Evolutionary conservation across 306 rosid genomes (phyloP).

Genomic region (Malus fusca): DNA sequence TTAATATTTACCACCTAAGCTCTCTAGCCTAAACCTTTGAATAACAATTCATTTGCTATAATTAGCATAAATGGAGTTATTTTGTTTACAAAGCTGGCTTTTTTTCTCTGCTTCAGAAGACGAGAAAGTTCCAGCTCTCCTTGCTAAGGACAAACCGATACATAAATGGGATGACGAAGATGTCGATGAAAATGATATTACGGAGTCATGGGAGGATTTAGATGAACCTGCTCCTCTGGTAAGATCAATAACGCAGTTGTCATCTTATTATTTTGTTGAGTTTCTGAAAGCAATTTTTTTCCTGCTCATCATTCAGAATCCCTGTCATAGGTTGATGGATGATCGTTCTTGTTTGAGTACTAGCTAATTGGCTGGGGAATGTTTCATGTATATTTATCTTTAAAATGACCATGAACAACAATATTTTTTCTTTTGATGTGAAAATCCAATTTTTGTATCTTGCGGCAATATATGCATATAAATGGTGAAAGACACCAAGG

Average conservation of each 20-base stretch:
- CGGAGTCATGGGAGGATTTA: slow-evolving; percentile 93
- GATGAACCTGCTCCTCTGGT: slow-evolving; percentile 76
- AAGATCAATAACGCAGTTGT: slow-evolving; percentile 11
- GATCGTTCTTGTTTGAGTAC: not conserved
- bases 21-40: not conserved
- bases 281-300: not conserved
- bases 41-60: not conserved
- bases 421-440: not conserved
- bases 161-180: slow-evolving; percentile 91
- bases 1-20: not conserved
- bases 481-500: not conserved
- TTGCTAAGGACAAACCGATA: slow-evolving; percentile 44
- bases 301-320: not conserved
- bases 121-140: slow-evolving; percentile 35
- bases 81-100: not conserved
- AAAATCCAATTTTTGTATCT: not conserved
- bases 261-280: not conserved
- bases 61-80: not conserved
- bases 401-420: not conserved
- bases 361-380: not conserved
- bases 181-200: slow-evolving; percentile 71
- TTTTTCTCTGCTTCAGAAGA: slow-evolving; percentile 46
- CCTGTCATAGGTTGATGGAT: not conserved
- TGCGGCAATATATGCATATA: not conserved
- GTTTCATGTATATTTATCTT: not conserved